Conservation (phyloP, 352 stramenopile genomes). For the Lagenidium giganteum region DNA sequence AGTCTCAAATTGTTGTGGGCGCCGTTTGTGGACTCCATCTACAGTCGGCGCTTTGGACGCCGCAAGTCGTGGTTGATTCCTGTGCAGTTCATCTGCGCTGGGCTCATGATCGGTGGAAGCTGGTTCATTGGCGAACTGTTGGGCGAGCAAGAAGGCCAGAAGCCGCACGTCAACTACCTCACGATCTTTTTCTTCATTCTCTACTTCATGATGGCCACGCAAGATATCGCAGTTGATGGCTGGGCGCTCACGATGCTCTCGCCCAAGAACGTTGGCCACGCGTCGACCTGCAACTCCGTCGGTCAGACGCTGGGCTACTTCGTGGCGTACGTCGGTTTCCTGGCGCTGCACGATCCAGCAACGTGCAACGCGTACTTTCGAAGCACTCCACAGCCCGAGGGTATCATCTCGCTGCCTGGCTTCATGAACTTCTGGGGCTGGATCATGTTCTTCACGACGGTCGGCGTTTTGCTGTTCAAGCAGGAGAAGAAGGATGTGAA, state of each 20-base stretch:
- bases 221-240: slow-evolving; percentile 99
- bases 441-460: slow-evolving; percentile 91
- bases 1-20: slow-evolving; percentile 99
- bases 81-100: slow-evolving; percentile 94
- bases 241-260: slow-evolving; percentile 99
- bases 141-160: slow-evolving; percentile 67
- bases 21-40: slow-evolving; percentile 95
- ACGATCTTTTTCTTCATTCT: slow-evolving; percentile 97
- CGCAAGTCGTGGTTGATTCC: slow-evolving; percentile 98
- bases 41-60: slow-evolving; percentile 87
- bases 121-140: slow-evolving; percentile 84
- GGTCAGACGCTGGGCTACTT: slow-evolving; percentile 98
- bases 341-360: slow-evolving; percentile 94
- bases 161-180: slow-evolving; percentile 90
- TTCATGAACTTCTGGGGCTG: slow-evolving; percentile 95
- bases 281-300: slow-evolving; percentile 95
- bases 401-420: slow-evolving; percentile 77
- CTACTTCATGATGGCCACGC: slow-evolving; percentile 99
- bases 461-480: slow-evolving; percentile 92
- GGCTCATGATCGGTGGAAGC: slow-evolving; percentile 92
- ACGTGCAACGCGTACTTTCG: slow-evolving; percentile 91
- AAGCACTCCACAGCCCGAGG: slow-evolving; percentile 43
- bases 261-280: slow-evolving; percentile 94
- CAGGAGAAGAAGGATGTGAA: slow-evolving; percentile 59
- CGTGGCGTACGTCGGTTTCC: slow-evolving; percentile 97